phyloP scores from a whole-genome alignment of 345 rosid genomes.

The Salix caprea region DNA sequence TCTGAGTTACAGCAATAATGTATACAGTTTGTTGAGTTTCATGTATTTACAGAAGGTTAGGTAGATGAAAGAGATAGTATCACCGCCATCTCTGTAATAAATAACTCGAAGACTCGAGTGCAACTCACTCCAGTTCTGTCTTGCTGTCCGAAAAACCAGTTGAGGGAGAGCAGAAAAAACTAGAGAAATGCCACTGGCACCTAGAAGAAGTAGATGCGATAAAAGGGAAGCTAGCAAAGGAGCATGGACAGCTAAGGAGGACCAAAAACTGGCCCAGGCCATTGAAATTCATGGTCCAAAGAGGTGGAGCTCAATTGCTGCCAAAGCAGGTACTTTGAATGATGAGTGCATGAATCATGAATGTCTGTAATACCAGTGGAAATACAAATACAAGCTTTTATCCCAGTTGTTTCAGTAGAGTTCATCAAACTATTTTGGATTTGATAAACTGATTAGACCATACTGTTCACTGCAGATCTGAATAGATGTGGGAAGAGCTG shows the following conservation, averaged over 20 bases:
- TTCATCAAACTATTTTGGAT: neutral
- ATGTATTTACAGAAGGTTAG: neutral
- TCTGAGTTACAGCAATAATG: neutral
- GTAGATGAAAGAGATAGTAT: neutral
- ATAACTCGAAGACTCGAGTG: neutral
- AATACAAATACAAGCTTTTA: neutral
- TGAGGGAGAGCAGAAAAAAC: neutral
- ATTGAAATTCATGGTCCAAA: conserved; percentile 45
- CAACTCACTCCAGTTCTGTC: neutral
- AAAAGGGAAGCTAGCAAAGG: conserved; percentile 42
- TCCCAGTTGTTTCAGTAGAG: neutral
- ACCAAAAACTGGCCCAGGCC: conserved; percentile 35
- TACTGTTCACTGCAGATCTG: conserved; percentile 26
- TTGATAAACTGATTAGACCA: neutral
- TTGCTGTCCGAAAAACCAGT: neutral
- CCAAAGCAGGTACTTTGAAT: conserved; percentile 38
- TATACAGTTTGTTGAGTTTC: neutral
- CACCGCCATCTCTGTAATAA: neutral
- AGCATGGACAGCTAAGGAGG: conserved; percentile 52
- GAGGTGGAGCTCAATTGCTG: conserved; percentile 46
- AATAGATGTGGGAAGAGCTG: conserved; percentile 55
- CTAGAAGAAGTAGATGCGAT: conserved; percentile 8
- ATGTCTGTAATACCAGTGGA: neutral
- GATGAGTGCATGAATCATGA: neutral
- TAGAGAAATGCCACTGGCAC: conserved; percentile 24